A percentile compares a stretch with the other conserved stretches of the same genome.
Evolutionary conservation across 306 rosid species (phyloP).

Genomic region (Malus asiatica): DNA sequence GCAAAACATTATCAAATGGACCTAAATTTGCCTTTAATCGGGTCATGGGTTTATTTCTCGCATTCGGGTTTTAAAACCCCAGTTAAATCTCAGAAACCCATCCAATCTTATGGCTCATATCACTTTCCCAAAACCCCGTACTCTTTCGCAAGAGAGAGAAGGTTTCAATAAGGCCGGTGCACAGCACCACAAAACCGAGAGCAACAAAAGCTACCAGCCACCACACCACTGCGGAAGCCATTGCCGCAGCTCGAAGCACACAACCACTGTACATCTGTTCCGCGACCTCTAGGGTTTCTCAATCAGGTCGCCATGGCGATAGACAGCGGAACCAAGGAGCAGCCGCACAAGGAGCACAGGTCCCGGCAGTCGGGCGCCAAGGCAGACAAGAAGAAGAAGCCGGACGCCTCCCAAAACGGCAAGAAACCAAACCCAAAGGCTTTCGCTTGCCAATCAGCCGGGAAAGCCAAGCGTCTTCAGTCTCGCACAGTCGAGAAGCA

Average conservation of each 20-base stretch:
- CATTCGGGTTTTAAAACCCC: no score
- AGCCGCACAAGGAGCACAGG: constrained; percentile 72
- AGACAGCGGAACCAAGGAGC: constrained; percentile 40
- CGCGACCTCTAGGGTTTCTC: neutral
- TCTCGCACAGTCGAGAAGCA: constrained; percentile 93
- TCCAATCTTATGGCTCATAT: neutral
- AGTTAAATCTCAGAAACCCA: no score
- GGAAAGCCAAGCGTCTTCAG: constrained; percentile 68
- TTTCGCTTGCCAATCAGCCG: constrained; percentile 67
- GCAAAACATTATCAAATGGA: no score
- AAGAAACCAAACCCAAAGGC: constrained; percentile 67
- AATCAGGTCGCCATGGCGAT: constrained; percentile 33
- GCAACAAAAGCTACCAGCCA: neutral
- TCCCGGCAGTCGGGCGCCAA: constrained; percentile 64
- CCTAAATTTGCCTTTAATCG: no score
- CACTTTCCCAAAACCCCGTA: neutral
- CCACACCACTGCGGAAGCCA: neutral
- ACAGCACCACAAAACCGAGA: neutral
- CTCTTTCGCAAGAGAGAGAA: neutral
- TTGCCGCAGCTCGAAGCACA: neutral
- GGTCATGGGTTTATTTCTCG: no score
- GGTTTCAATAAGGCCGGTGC: neutral
- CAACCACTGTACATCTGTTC: no score
- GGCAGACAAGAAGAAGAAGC: constrained; percentile 47
- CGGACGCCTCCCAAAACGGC: constrained; percentile 28